These are phyloP conservation scores for Wickerhamiella slavikovae DNA, from an alignment of 805 yeast genomes.

Conservation along the genomic window DNA sequence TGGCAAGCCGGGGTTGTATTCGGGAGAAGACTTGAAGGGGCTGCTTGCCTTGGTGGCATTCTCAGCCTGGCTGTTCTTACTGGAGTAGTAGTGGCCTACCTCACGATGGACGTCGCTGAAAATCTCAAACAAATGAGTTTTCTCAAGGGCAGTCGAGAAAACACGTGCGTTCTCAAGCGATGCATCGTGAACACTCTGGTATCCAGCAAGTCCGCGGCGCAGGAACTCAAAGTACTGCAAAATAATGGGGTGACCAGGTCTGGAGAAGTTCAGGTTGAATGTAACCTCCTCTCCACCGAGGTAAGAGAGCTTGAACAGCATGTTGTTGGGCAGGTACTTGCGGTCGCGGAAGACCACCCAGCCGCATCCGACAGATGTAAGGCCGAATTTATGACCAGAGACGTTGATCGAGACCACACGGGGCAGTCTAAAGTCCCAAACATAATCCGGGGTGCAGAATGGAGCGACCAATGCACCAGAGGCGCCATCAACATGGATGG, in stretches of 20 bases:
- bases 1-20: constrained; percentile 61
- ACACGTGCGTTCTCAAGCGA: constrained; percentile 58
- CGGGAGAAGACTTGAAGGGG: constrained; percentile 1
- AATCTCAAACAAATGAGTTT: constrained; percentile 45
- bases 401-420: constrained; percentile 74
- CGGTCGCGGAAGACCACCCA: constrained; percentile 74
- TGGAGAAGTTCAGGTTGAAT: constrained; percentile 68
- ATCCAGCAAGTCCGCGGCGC: constrained; percentile 55
- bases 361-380: constrained; percentile 79
- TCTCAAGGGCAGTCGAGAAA: constrained; percentile 36
- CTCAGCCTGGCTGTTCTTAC: constrained; percentile 7
- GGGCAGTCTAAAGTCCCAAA: constrained; percentile 66
- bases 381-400: constrained; percentile 85
- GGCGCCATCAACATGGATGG: constrained; percentile 89
- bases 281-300: constrained; percentile 80
- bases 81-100: constrained; percentile 18
- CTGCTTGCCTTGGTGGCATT: constrained; percentile 14
- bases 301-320: constrained; percentile 61
- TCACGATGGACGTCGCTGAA: constrained; percentile 61
- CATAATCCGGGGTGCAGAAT: constrained; percentile 48
- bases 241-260: constrained; percentile 82
- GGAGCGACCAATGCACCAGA: constrained; percentile 84
- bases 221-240: constrained; percentile 72
- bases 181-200: constrained; percentile 33
- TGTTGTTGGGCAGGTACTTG: constrained; percentile 40